Conservation (phyloP, 176 grass and related monocot genomes). For the Tuctoria greenei region DNA sequence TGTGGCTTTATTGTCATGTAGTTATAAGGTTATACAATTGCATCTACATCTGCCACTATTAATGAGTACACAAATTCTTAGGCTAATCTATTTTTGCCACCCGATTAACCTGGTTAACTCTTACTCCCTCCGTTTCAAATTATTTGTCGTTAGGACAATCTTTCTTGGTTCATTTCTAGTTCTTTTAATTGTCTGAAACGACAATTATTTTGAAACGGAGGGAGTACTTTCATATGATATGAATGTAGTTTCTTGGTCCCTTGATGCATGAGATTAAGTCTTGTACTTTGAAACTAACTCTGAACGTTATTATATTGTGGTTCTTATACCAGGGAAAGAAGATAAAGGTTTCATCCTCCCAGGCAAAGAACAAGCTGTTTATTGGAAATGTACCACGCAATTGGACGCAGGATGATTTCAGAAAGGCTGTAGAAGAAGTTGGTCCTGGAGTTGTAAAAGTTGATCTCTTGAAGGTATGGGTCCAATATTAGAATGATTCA, state of each 20-base stretch:
- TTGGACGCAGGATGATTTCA: conserved; percentile 79
- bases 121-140: too few species aligned
- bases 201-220: too few species aligned
- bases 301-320: conserved; percentile 6
- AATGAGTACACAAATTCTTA: too few species aligned
- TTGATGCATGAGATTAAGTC: not conserved
- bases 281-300: conserved; percentile 25
- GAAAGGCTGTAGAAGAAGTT: conserved; percentile 61
- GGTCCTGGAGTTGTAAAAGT: conserved; percentile 80
- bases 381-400: conserved; percentile 82
- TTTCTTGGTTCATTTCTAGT: too few species aligned
- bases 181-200: too few species aligned
- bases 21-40: not conserved
- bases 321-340: conserved; percentile 62
- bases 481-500: conserved; percentile 16
- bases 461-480: conserved; percentile 69
- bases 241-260: not conserved
- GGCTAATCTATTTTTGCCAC: not conserved
- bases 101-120: not conserved
- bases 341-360: conserved; percentile 69
- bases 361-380: conserved; percentile 85
- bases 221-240: not conserved
- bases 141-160: too few species aligned
- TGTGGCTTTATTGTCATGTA: not conserved
- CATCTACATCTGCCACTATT: not conserved